Conservation (phyloP, 225 moss, liverwort and hornwort species). For the Polytrichum commune region DNA sequence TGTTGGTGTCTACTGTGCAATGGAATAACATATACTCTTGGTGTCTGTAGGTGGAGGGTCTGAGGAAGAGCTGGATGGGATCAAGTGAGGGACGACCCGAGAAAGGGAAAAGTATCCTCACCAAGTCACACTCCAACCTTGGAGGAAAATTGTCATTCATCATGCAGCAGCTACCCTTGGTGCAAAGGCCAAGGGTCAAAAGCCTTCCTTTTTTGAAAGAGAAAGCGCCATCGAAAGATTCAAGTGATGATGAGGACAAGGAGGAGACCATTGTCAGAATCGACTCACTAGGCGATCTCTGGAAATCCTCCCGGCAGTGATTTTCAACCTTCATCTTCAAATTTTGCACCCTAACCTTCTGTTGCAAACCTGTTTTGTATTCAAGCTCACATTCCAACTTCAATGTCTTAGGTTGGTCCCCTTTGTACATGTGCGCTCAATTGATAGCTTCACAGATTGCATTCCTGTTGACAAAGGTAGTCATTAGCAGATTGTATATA, state of each 20-base stretch:
- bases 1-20: background rate
- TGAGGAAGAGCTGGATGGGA: conserved; percentile 30
- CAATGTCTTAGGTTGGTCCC: no score
- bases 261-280: conserved; percentile 85
- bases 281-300: conserved; percentile 75
- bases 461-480: no score
- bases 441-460: no score
- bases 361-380: no score
- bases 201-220: conserved; percentile 37
- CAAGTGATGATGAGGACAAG: conserved; percentile 77
- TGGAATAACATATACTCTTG: background rate
- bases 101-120: conserved; percentile 12
- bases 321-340: no score
- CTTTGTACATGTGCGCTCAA: no score
- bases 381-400: no score
- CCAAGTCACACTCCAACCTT: conserved; percentile 43
- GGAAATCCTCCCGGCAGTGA: no score
- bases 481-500: no score
- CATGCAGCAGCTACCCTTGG: conserved; percentile 18
- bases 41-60: conserved; percentile 29
- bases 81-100: conserved; percentile 4
- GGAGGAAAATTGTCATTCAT: conserved; percentile 31
- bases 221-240: conserved; percentile 33
- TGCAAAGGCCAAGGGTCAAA: conserved; percentile 7
- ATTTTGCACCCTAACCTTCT: no score